Base-by-base conservation (phyloP, 202 grass and related monocot genomes). In the Panicum virgatum region DNA sequence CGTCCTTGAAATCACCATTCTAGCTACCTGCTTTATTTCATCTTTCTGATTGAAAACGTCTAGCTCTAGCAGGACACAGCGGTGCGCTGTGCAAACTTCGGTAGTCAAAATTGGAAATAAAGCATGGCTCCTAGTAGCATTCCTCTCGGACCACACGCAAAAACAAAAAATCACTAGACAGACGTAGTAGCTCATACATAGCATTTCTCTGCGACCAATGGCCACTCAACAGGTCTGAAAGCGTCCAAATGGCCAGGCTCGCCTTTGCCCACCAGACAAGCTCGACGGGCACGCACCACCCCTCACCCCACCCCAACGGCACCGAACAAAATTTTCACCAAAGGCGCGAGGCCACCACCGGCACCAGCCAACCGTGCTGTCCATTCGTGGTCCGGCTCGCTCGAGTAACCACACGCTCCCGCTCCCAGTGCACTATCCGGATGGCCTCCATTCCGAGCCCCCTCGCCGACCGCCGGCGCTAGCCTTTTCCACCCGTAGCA, bases 301-400 rank as follows among this genome's bases (percentile, higher is more conserved):
- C 53, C 4, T 4, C 85, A 72, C 47, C 50, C 53, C 4, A 34
- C 32, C 14, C 54, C n/a, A n/a, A 42, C 52, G 43, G 68, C 73
- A 47, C 73, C 72, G n/a, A 78, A 45, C 72, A 76, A 45, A 57
- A 59, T 12, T 20, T 69, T 69, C 79, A 20, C 10, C 54, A 53
- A 62, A 81, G 40, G 3, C 15, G 27, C 20, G 39, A 39, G 54
- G 19, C 63, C 56, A 72, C 27, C 56, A 72, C 57, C 73, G 61
- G 39, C 56, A 72, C 57, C 73, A 69, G 39, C 37, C 40, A 3
- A 46, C 62, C 65, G 42, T 15, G 15, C 29, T 53, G 44, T 78
- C 42, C 40, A 34, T 13, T 71, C 62, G 27, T 20, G 11, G 14
- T 38, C 32, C 16, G 22, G 50, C 37, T 2, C 2, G 8, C n/a